Base-by-base conservation (phyloP, 2,329 filamentous ascomycete genomes). In the Lithohypha guttulata region DNA sequence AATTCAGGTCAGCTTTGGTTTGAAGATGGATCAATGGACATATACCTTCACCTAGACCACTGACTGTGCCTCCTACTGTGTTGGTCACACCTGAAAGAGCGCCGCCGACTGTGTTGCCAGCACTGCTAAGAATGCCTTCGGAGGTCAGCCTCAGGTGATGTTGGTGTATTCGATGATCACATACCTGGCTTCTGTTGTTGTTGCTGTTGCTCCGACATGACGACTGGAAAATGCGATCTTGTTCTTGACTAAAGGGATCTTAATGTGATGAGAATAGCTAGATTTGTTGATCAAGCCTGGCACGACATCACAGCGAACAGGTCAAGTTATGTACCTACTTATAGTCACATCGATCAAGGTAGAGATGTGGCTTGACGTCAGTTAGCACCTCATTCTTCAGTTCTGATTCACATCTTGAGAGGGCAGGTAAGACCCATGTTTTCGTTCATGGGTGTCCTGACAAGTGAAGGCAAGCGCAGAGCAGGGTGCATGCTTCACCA, bases 31-130 rank as follows among this genome's bases (percentile, higher is more conserved):
- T 10, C 7, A 10, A 6, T 9, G 13, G 20, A 20, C 4, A 34
- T 6, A 10, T 21, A 34, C 34, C 34, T 29, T 33, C 18, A 19
- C 36, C 36, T 4, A 39, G 3, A 15, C 17, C 27, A 17, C 27
- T 22, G 9, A 40, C 18, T n/a, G 37, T 40, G 18, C 30, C 30
- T n/a, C 37, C 37, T 30, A 40, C 19, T 27, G 37, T 40, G 23
- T 34, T 34, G 11, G 29, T 34, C 11, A 40, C 14, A 14, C 37
- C 37, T 3, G 13, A n/a, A 9, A 40, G n/a, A 6, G 37, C 19
- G 15, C 15, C 22, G 17, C 37, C 37, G 6, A 40, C 37, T 10
- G 37, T 40, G 21, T 40, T 22, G 13, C 37, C 37, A 22, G 27
- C 13, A 4, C 28, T 21, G 8, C 4, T 6, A 13, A 40, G 8